phyloP scores from a whole-genome alignment of 257 asterid genomes.

The Solanum rostratum region DNA sequence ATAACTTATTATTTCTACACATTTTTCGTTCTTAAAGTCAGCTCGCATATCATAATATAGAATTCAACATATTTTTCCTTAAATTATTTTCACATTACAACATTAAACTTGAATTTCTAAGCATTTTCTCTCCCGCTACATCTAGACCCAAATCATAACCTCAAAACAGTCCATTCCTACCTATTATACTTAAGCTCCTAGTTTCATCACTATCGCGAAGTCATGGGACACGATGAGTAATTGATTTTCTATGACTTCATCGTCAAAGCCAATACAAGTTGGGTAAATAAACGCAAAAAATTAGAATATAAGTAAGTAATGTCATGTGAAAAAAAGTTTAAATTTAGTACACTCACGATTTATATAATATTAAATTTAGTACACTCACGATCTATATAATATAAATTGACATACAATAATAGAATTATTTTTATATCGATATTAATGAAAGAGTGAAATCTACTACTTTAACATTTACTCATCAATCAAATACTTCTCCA shows the following conservation, averaged over 20 bases:
- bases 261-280: conserved; percentile 6
- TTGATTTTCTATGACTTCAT: conserved; percentile 32
- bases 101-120: background rate
- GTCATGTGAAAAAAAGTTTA: too few relatives aligned
- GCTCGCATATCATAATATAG: background rate
- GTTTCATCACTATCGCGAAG: conserved; percentile 34
- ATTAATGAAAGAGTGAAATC: too few relatives aligned
- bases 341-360: too few relatives aligned
- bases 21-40: background rate
- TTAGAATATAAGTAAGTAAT: too few relatives aligned
- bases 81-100: background rate
- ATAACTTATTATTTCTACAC: background rate
- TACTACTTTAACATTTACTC: too few relatives aligned
- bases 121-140: background rate
- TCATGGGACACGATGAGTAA: conserved; percentile 42
- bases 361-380: too few relatives aligned
- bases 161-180: conserved; percentile 13
- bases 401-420: too few relatives aligned
- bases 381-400: too few relatives aligned
- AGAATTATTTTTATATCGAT: too few relatives aligned
- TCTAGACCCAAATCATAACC: background rate
- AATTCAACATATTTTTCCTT: background rate
- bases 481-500: too few relatives aligned
- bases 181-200: conserved; percentile 33
- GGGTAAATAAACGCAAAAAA: too few relatives aligned